Evolutionary conservation across 352 stramenopile species (phyloP), one percentile per base, ranked within the genome.

Genomic region (Globisporangium cederbergense): DNA sequence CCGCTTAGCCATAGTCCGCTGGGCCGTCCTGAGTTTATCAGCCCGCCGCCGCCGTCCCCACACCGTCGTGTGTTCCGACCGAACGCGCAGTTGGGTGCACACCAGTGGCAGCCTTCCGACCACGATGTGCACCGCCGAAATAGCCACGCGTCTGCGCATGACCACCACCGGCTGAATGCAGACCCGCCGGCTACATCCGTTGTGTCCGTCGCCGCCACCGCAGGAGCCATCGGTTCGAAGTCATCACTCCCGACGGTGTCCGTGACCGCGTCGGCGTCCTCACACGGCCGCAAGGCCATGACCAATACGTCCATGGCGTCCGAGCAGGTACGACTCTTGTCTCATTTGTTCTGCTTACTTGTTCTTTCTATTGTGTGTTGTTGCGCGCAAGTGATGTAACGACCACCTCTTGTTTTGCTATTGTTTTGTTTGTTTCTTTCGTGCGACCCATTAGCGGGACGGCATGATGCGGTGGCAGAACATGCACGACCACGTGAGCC

Each of bases 401-500:
- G n/a, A 22, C 16, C 42, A 20, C 20, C 4, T 20, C 50, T 46
- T 58, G 45, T 56, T 62, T 53, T 62, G 25, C 7, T 22, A 36
- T 36, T 36, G 32, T 8, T 36, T 36, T 38, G 28, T 22, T 56
- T 43, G 18, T 58, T 28, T 55, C 3, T 20, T 46, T 64, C 7
- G 49, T 57, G 28, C 11, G 36, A 50, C 46, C 1, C 8, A 49
- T 25, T 56, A 68, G 57, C 57, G 63, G 0, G 76, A 83, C 11
- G 78, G 67, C 42, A 75, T 75, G 34, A 74, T 73, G 49, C 74
- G 76, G 36, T 86, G 79, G 81, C 72, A 70, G 14, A 84, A 84
- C 60, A 90, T 92, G 78, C 83, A 90, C 66, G 73, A 90, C n/a
- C 74, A 89, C 38, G 81, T 92, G 22, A 87, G 71, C 32, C 78